phyloP scores from a whole-genome alignment of 306 rosid species.

The Lithocarpus polystachyus region DNA sequence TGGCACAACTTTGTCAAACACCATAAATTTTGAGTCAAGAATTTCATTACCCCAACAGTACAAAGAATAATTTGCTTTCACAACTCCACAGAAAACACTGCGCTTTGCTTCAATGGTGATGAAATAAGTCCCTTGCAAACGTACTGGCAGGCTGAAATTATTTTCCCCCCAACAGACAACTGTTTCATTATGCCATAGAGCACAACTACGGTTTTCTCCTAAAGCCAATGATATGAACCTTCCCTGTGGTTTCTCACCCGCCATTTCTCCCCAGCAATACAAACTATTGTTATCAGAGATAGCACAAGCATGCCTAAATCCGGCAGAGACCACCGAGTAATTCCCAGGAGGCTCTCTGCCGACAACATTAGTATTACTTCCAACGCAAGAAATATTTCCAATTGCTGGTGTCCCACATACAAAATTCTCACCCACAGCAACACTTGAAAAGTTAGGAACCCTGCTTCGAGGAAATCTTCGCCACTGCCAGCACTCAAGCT shows the following conservation, averaged over 20 bases:
- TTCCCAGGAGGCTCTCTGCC: conserved; percentile 14
- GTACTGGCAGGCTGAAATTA: conserved; percentile 51
- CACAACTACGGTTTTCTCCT: conserved; percentile 75
- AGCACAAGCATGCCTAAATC: conserved; percentile 63
- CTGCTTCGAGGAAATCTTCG: conserved; percentile 1
- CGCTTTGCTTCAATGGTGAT: conserved; percentile 51
- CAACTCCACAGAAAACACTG: conserved; percentile 67
- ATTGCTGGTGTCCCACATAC: conserved; percentile 47
- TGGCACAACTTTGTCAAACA: conserved; percentile 57
- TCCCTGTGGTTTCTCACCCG: conserved; percentile 38
- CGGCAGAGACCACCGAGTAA: conserved; percentile 46
- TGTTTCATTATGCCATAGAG: conserved; percentile 26
- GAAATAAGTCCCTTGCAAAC: conserved; percentile 33
- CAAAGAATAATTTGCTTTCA: conserved; percentile 35
- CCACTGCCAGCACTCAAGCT: conserved; percentile 80
- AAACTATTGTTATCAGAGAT: conserved; percentile 30
- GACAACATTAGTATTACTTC: conserved; percentile 19
- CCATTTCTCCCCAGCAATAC: conserved; percentile 64
- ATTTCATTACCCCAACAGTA: conserved; percentile 65
- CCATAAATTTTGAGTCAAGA: conserved; percentile 31
- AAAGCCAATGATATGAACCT: conserved; percentile 60
- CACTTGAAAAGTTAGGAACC: conserved; percentile 21
- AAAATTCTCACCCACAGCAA: conserved; percentile 67
- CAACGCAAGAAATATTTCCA: conserved; percentile 39
- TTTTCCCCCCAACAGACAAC: conserved; percentile 72